Base-by-base conservation (phyloP, 345 rosid species). In the Gynandropsis gynandra region DNA sequence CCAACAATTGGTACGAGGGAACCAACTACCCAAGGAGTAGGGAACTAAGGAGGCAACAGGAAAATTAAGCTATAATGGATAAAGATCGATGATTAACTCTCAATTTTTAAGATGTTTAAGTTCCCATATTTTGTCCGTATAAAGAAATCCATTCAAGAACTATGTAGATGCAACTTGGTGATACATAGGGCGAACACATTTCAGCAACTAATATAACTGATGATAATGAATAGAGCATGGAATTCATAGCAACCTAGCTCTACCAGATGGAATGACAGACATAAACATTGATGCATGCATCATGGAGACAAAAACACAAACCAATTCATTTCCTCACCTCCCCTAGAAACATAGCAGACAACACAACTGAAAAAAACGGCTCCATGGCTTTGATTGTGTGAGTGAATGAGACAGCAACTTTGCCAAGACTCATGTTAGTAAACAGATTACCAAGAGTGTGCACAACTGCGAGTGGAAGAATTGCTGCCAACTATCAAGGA, bases 331-430 rank as follows among this genome's bases (percentile, higher is more conserved):
- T 24, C 20, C 74, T 54, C 33, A 88, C 99, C 90, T 93, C 99
- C 19, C 87, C 90, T 6, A 85, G 80, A 63, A 93, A 93, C 94
- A 93, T 83, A 35, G 95, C 87, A 52, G 99, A 93, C 35, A 93
- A 77, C 36, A 83, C 27, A 64, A 92, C 99, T 1, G 99, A 85
- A 81, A 92, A 92, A 74, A 92, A 85, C 13, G 99, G 99, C 71
- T 92, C 99, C 87, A 73, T 81, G 35, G 99, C 99, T 75, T 92
- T 92, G 69, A 93, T 83, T 3, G 99, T 93, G 74, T 93, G 97
- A 63, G 99, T 93, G 65, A 93, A 93, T 7, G 99, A 93, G 75
- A 93, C 97, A 32, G 97, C 85, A 58, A 93, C 99, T 79, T 88
- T 92, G 29, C 99, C 99, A 0, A 92, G 94, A 59, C 99, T 88